Evolutionary conservation across 805 yeast species (phyloP), one percentile per base, ranked within the genome.

Genomic region (Lipomyces lipofer): DNA sequence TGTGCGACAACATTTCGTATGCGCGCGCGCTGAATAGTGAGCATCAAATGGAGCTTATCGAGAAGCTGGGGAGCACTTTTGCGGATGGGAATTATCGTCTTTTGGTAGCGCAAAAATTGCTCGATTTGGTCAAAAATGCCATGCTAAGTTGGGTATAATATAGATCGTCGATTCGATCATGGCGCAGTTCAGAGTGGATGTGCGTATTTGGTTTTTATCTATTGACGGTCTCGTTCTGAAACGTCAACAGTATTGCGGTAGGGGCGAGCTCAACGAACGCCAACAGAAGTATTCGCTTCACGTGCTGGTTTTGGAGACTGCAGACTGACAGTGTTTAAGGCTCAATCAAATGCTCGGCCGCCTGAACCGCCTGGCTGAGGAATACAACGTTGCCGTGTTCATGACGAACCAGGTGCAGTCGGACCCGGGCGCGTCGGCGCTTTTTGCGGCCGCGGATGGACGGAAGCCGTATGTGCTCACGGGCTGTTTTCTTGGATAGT

Each of bases 401-500:
- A 79, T 86, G 72, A 81, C 84, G 1, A 86, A 86, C 63, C 92
- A 86, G 67, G 63, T 86, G 13, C 92, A 86, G 59, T 86, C 90
- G 6, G 92, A 86, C 67, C 92, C 90, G 4, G 92, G 90, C 56
- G 94, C 92, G 1, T 80, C 84, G 62, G 84, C 90, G 0, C 72
- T 83, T 21, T 86, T 86, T 79, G 89, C 85, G 28, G 78, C 87
- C 49, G 90, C 89, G 7, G 92, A 86, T 70, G 91, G 92, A 5
- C 80, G 89, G 63, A 86, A 86, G 68, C 92, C 94, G 56, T 71
- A 56, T 59, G 73, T 64, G 19, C 8, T 42, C 21, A 28, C 29
- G n/a, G n/a, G n/a, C n/a, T n/a, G n/a, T n/a, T n/a, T 9, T 25
- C 6, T 25, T 10, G 15, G 43, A 32, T 29, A 30, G 2, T 28